phyloP scores from a whole-genome alignment of 169 alveolate species.

The Nephromyces sp. region DNA sequence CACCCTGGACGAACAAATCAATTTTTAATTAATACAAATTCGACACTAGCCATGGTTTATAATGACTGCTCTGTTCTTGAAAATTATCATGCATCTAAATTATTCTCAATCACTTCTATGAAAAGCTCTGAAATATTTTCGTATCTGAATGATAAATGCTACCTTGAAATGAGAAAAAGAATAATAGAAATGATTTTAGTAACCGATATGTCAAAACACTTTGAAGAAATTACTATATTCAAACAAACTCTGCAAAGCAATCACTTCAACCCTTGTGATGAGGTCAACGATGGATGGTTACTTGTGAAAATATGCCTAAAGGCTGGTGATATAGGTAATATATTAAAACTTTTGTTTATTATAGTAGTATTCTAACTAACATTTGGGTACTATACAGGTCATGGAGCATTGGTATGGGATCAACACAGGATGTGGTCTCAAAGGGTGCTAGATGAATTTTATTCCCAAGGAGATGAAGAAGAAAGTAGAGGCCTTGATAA shows the following conservation, averaged over 20 bases:
- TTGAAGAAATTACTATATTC: conserved; percentile 66
- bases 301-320: conserved; percentile 68
- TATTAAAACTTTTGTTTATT: neutral
- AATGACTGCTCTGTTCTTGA: conserved; percentile 83
- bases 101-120: conserved; percentile 58
- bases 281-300: conserved; percentile 68
- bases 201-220: conserved; percentile 85
- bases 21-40: conserved; percentile 57
- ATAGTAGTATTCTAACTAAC: neutral
- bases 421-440: conserved; percentile 79
- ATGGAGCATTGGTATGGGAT: conserved; percentile 75
- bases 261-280: conserved; percentile 17
- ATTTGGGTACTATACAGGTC: conserved; percentile 41
- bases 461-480: conserved; percentile 59
- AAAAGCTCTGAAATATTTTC: conserved; percentile 36
- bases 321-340: conserved; percentile 77
- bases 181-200: conserved; percentile 79
- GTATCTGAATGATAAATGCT: conserved; percentile 38
- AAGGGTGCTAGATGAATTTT: conserved; percentile 82
- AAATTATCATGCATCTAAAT: conserved; percentile 78
- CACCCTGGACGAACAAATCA: conserved; percentile 80
- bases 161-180: conserved; percentile 59
- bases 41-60: conserved; percentile 72
- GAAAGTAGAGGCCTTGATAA: neutral
- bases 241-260: conserved; percentile 40